These are phyloP conservation scores for Persicaria tinctoria DNA, from an alignment of 148 eudicot genomes.

Conservation along the genomic window DNA sequence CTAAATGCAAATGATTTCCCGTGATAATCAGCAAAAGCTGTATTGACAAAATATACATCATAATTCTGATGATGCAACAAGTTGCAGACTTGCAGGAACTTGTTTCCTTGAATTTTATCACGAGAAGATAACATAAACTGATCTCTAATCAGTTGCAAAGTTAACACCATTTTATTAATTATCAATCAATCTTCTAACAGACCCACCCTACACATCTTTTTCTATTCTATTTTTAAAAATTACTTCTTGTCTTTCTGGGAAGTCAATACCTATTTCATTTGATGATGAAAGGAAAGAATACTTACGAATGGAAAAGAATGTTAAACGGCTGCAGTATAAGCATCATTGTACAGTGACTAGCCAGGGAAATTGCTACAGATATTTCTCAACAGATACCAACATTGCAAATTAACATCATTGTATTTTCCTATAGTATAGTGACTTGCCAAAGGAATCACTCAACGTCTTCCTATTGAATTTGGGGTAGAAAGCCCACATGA, in stretches of 20 bases:
- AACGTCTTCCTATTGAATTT: background rate
- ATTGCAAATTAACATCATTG: background rate
- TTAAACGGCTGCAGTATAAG: background rate
- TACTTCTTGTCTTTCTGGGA: background rate
- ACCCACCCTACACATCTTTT: background rate
- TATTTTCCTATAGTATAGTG: background rate
- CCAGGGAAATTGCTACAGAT: background rate
- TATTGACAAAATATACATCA: background rate
- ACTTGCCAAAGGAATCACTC: background rate
- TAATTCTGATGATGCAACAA: background rate
- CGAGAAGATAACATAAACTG: background rate
- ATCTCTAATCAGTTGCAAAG: background rate
- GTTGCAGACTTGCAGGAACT: background rate
- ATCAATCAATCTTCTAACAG: background rate
- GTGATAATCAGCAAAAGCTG: background rate
- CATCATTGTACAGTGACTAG: background rate
- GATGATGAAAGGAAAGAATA: background rate
- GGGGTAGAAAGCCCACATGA: background rate
- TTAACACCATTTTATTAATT: background rate
- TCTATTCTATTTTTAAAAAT: background rate
- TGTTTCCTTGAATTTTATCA: background rate
- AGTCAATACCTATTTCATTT: background rate
- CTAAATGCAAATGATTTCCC: background rate
- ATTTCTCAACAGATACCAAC: background rate
- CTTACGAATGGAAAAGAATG: background rate